Evolutionary conservation across 2,329 filamentous ascomycete species (phyloP).

Genomic region (Simplicillium sp.): DNA sequence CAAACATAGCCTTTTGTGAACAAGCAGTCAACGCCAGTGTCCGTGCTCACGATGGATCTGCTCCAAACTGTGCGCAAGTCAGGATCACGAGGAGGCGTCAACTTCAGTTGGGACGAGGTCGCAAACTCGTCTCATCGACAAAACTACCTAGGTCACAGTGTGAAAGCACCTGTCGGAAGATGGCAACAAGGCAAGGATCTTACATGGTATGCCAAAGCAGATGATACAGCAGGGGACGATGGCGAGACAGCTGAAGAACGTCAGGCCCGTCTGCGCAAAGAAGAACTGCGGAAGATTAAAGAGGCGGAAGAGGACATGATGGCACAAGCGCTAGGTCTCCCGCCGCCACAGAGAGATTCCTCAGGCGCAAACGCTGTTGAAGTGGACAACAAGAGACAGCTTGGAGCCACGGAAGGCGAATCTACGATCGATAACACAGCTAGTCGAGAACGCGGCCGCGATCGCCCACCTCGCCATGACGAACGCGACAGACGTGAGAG

Average conservation of each 20-base stretch:
- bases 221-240: constrained; percentile 33
- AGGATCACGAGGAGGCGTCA: constrained; percentile 84
- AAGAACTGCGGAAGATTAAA: constrained; percentile 75
- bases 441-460: constrained; percentile 15
- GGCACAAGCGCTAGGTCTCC: constrained; percentile 71
- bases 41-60: constrained; percentile 65
- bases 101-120: constrained; percentile 97
- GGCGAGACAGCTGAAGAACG: constrained; percentile 51
- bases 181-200: constrained; percentile 75
- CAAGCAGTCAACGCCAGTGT: too few relatives aligned
- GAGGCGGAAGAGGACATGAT: constrained; percentile 91
- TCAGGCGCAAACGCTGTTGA: constrained; percentile 62
- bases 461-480: constrained; percentile 20
- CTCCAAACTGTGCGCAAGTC: constrained; percentile 83
- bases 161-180: constrained; percentile 85
- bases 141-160: constrained; percentile 78
- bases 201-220: constrained; percentile 55
- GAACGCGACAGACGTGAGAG: constrained; percentile 18
- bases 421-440: constrained; percentile 13
- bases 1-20: too few relatives aligned
- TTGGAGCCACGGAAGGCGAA: constrained; percentile 16
- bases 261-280: constrained; percentile 52
- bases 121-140: constrained; percentile 80
- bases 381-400: constrained; percentile 33
- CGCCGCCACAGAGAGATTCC: constrained; percentile 50